Conservation (phyloP, 2,329 filamentous ascomycete genomes). For the Penicillium frequentans region DNA sequence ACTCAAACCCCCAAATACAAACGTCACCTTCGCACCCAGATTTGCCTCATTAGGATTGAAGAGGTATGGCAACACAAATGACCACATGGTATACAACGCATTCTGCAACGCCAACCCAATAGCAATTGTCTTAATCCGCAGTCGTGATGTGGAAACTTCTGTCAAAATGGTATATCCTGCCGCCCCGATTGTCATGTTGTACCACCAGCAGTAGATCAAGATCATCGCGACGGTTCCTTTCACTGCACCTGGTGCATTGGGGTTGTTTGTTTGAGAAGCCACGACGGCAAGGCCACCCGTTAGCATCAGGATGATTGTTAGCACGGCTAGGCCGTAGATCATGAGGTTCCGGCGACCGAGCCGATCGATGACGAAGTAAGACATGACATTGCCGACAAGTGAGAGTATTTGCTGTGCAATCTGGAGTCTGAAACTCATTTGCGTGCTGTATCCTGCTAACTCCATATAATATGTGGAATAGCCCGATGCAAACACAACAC, state of each 20-base stretch:
- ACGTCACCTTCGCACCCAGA: conserved; percentile 43
- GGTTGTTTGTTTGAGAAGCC: conserved; percentile 8
- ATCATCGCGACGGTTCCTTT: conserved; percentile 29
- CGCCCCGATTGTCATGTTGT: conserved; percentile 44
- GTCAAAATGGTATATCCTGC: conserved; percentile 41
- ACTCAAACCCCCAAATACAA: conserved; percentile 41
- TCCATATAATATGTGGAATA: conserved; percentile 49
- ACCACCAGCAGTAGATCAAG: conserved; percentile 41
- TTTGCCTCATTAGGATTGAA: conserved; percentile 41
- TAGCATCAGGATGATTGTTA: conserved; percentile 44
- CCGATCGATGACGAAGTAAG: conserved; percentile 40
- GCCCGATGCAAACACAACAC: conserved; percentile 36
- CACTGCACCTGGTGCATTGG: conserved; percentile 9
- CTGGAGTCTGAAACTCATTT: conserved; percentile 39
- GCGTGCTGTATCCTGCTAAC: conserved; percentile 42
- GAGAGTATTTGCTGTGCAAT: conserved; percentile 44
- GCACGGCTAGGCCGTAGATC: conserved; percentile 33
- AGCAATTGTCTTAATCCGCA: conserved; percentile 43
- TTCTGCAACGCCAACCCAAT: conserved; percentile 40
- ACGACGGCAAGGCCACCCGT: conserved; percentile 37
- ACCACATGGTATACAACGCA: conserved; percentile 35
- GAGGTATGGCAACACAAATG: conserved; percentile 39
- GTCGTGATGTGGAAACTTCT: conserved; percentile 40
- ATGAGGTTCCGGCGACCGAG: conserved; percentile 40
- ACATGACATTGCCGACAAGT: conserved; percentile 43